Conservation (phyloP, 1,284 basidiomycete genomes). For the Albatrellus sp. region DNA sequence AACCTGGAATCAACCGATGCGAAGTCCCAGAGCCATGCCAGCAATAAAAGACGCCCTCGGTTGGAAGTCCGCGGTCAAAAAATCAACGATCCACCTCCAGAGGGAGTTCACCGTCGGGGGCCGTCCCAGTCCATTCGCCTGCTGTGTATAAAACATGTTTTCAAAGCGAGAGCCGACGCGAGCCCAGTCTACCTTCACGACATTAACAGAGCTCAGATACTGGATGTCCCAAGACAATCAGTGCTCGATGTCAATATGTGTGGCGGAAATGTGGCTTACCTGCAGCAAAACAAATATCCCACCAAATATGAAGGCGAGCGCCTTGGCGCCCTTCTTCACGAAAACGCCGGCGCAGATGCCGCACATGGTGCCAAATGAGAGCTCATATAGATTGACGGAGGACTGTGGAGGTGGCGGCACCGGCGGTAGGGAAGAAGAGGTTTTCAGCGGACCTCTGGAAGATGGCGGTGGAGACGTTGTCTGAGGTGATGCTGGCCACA, state of each 20-base stretch:
- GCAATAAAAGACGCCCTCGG: conserved; percentile 67
- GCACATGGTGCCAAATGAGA: conserved; percentile 79
- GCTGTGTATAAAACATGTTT: conserved; percentile 53
- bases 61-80: conserved; percentile 90
- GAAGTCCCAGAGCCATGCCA: conserved; percentile 56
- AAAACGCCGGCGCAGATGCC: conserved; percentile 89
- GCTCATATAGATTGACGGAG: conserved; percentile 67
- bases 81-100: conserved; percentile 69
- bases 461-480: conserved; percentile 3
- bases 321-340: conserved; percentile 85
- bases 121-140: conserved; percentile 34
- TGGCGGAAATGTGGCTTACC: conserved; percentile 30
- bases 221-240: conserved; percentile 18
- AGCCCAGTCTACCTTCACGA: conserved; percentile 76
- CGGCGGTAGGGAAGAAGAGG: neutral
- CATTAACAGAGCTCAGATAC: conserved; percentile 64
- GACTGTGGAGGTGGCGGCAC: conserved; percentile 51
- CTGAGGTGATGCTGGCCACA: neutral
- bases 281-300: conserved; percentile 81
- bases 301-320: conserved; percentile 74
- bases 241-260: neutral
- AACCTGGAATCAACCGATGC: conserved; percentile 25
- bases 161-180: conserved; percentile 55
- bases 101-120: conserved; percentile 55
- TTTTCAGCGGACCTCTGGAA: conserved; percentile 3